These are phyloP conservation scores for Nitzschia palea DNA, from an alignment of 108 stramenopile genomes.

Conservation along the genomic window DNA sequence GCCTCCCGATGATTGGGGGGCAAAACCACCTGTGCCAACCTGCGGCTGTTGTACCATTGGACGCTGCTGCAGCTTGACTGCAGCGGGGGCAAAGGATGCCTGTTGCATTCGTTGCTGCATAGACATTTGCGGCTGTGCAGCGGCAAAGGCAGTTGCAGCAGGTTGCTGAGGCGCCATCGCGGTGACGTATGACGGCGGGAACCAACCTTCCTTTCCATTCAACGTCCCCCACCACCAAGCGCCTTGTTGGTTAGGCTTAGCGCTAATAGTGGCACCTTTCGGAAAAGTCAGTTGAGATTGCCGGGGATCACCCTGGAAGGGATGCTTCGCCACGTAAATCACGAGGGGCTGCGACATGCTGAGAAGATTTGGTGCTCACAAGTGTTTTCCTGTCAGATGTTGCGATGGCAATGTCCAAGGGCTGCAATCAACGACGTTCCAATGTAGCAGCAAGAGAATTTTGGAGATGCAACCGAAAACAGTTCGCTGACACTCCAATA, in stretches of 20 bases:
- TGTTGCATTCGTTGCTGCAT: constrained; percentile 74
- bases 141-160: neutral
- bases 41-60: constrained; percentile 23
- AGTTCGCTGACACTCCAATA: too few species aligned
- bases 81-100: constrained; percentile 46
- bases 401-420: too few species aligned
- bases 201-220: constrained; percentile 78
- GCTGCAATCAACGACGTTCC: too few species aligned
- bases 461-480: too few species aligned
- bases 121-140: constrained; percentile 20
- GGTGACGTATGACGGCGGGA: constrained; percentile 81
- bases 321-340: constrained; percentile 71
- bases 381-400: too few species aligned
- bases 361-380: neutral
- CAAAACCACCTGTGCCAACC: neutral
- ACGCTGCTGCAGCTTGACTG: constrained; percentile 48
- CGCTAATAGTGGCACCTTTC: constrained; percentile 58
- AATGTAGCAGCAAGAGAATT: too few species aligned
- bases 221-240: constrained; percentile 88
- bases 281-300: constrained; percentile 78
- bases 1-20: neutral
- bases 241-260: constrained; percentile 65
- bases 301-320: constrained; percentile 69
- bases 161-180: constrained; percentile 24
- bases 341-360: constrained; percentile 8